phyloP scores from a whole-genome alignment of 768 basidiomycete species.

The Galerina marginata region DNA sequence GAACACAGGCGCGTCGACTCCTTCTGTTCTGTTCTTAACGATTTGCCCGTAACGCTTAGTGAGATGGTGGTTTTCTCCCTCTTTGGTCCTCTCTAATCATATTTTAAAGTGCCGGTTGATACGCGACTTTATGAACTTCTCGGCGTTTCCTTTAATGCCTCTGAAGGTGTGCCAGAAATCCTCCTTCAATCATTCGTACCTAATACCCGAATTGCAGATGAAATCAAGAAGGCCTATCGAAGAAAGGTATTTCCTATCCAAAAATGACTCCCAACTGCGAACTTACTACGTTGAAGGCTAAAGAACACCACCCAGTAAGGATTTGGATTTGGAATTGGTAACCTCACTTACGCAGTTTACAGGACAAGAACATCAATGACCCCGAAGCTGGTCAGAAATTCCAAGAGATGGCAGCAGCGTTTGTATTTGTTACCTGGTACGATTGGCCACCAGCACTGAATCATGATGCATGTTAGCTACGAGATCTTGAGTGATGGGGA shows the following conservation, averaged over 20 bases:
- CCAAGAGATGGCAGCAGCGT: conserved; percentile 91
- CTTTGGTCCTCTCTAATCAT: not conserved
- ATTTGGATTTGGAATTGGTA: not conserved
- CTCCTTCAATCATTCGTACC: conserved; percentile 5
- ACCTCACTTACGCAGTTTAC: conserved; percentile 1
- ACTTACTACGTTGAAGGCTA: conserved; percentile 58
- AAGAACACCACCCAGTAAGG: conserved; percentile 83
- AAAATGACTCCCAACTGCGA: not conserved
- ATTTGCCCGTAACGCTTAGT: not conserved
- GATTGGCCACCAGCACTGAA: not conserved
- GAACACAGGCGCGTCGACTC: not conserved
- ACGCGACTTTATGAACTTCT: conserved; percentile 88
- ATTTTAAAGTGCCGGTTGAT: conserved; percentile 66
- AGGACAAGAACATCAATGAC: conserved; percentile 83
- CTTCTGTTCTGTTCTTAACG: no score
- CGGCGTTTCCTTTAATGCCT: conserved; percentile 71
- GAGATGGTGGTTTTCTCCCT: not conserved
- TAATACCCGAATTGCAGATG: conserved; percentile 50
- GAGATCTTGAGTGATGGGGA: conserved; percentile 80
- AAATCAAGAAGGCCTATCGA: conserved; percentile 94
- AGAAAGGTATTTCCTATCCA: conserved; percentile 67
- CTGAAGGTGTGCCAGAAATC: conserved; percentile 58
- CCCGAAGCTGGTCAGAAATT: conserved; percentile 83
- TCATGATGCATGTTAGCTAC: conserved; percentile 55
- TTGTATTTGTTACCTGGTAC: conserved; percentile 35